phyloP scores from a whole-genome alignment of 2,329 filamentous ascomycete genomes.

The Aspergillus sp. region DNA sequence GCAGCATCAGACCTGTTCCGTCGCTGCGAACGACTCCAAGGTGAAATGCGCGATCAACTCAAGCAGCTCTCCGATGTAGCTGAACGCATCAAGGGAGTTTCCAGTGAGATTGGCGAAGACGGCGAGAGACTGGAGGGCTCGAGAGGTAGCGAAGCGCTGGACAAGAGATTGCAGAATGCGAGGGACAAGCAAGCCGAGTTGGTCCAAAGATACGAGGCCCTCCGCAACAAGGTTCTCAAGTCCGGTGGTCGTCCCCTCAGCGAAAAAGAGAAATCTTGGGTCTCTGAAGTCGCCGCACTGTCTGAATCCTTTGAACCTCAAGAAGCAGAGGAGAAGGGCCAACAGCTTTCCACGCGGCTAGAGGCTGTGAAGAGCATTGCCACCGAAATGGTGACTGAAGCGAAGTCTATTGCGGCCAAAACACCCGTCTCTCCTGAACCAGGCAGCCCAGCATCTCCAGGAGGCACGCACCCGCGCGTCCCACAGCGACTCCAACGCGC shows the following conservation, averaged over 20 bases:
- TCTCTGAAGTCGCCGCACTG: slow-evolving; percentile 42
- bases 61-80: slow-evolving; percentile 45
- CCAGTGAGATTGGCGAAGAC: slow-evolving; percentile 38
- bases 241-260: slow-evolving; percentile 45
- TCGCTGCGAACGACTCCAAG: slow-evolving; percentile 48
- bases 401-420: slow-evolving; percentile 32
- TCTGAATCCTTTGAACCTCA: slow-evolving; percentile 32
- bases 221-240: slow-evolving; percentile 44
- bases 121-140: slow-evolving; percentile 31
- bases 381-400: slow-evolving; percentile 35
- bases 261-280: slow-evolving; percentile 47
- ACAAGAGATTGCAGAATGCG: slow-evolving; percentile 41
- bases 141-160: slow-evolving; percentile 33
- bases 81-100: slow-evolving; percentile 44
- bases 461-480: slow-evolving; percentile 31
- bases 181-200: slow-evolving; percentile 41
- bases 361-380: slow-evolving; percentile 43
- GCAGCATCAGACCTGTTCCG: slow-evolving; percentile 53
- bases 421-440: slow-evolving; percentile 25
- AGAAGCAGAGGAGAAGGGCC: slow-evolving; percentile 21
- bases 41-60: slow-evolving; percentile 49
- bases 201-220: slow-evolving; percentile 41
- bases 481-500: slow-evolving; percentile 45
- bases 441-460: slow-evolving; percentile 29
- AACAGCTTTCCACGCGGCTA: slow-evolving; percentile 35